These are phyloP conservation scores for Hyaloperonospora brassicae DNA, from an alignment of 352 stramenopile genomes.

Conservation along the genomic window DNA sequence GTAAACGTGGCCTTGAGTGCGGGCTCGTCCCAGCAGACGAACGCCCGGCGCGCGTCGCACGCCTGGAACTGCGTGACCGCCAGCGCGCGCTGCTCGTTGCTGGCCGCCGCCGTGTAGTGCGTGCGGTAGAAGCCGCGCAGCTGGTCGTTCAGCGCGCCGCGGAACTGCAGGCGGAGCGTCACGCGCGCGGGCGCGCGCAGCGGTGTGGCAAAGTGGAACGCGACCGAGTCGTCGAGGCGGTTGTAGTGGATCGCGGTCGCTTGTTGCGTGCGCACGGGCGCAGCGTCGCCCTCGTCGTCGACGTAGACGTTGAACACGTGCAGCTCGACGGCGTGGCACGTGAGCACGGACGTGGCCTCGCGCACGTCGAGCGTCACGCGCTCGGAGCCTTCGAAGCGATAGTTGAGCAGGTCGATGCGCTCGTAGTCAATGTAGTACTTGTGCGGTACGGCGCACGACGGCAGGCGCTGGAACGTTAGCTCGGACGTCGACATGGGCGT, in stretches of 20 bases:
- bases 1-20: conserved; percentile 93
- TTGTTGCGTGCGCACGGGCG: conserved; percentile 16
- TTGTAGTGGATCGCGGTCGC: conserved; percentile 45
- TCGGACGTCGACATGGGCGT: too few relatives aligned
- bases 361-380: conserved; percentile 44
- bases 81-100: conserved; percentile 90
- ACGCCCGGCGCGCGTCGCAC: conserved; percentile 88
- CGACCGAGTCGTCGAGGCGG: conserved; percentile 46
- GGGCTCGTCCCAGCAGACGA: conserved; percentile 98
- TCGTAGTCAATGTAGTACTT: conserved; percentile 73
- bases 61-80: conserved; percentile 85
- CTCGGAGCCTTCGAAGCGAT: conserved; percentile 66
- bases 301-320: conserved; percentile 70
- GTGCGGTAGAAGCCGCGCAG: conserved; percentile 95
- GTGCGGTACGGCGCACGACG: too few relatives aligned
- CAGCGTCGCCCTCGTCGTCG: conserved; percentile 31
- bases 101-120: conserved; percentile 86
- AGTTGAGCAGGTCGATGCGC: conserved; percentile 70
- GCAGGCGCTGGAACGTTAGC: too few relatives aligned
- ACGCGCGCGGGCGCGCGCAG: conserved; percentile 27
- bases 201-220: conserved; percentile 45
- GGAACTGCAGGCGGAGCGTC: conserved; percentile 33
- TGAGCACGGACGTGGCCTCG: conserved; percentile 69
- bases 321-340: conserved; percentile 92
- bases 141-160: conserved; percentile 85